Conservation (phyloP, 345 rosid species). For the Salix arbutifolia region DNA sequence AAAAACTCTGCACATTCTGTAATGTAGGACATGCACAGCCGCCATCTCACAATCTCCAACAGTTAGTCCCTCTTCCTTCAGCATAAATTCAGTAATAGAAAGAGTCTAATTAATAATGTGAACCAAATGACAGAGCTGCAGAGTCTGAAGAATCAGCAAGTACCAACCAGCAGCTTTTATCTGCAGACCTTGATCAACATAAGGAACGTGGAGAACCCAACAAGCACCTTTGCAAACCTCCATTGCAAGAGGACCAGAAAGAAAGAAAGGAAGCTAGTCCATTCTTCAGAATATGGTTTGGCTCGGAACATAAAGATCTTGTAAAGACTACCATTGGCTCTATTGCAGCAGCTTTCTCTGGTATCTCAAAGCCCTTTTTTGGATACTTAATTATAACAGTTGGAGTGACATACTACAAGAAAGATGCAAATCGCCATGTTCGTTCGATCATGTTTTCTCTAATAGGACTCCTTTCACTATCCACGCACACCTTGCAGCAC, state of each 20-base stretch:
- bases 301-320: constrained; percentile 37
- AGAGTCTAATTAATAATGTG: constrained; percentile 1
- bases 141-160: constrained; percentile 16
- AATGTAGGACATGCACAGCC: too few relatives aligned
- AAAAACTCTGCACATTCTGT: too few relatives aligned
- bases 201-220: constrained; percentile 7
- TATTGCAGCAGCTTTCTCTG: constrained; percentile 58
- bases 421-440: constrained; percentile 36
- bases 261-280: constrained; percentile 11
- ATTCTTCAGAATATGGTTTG: constrained; percentile 62
- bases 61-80: not conserved
- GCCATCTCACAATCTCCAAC: too few relatives aligned
- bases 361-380: constrained; percentile 61
- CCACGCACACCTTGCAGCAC: constrained; percentile 58
- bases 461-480: constrained; percentile 46
- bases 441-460: constrained; percentile 44
- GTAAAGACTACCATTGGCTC: constrained; percentile 38
- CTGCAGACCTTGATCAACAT: constrained; percentile 10
- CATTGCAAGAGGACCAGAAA: constrained; percentile 16
- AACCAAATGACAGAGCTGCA: constrained; percentile 20
- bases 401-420: constrained; percentile 47
- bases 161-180: constrained; percentile 7
- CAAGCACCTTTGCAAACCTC: constrained; percentile 5
- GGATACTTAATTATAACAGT: constrained; percentile 56
- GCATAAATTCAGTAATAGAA: not conserved